Evolutionary conservation across 2,329 filamentous ascomycete genomes (phyloP), one percentile per base, ranked within the genome.

Genomic region (Coccinonectria pachysandricola): DNA sequence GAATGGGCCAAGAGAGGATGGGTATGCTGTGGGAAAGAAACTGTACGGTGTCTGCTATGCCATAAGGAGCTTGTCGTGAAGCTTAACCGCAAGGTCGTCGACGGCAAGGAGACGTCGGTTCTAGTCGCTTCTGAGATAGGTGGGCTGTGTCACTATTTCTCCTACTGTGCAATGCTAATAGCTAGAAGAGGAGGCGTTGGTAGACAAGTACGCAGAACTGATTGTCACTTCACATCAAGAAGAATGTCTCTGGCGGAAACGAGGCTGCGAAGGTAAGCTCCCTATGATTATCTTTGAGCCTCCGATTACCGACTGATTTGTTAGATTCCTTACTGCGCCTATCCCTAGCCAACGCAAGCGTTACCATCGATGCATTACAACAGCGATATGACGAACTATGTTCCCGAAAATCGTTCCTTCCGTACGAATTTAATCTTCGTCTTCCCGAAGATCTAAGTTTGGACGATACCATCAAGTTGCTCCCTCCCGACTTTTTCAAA

Each of bases 1-100:
- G 80, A 86, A 52, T 98, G 91, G 91, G 87, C 87, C 1, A 94
- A 88, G 61, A 65, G 82, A 32, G 88, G 88, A 1, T 98, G 91
- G 88, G 67, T 79, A 4, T 95, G 88, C 45, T 75, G 80, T 23
- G 79, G 79, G 42, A 75, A 76, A 38, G 86, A 93, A 54, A 81
- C 81, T 4, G 84, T 96, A 10, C 74, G 76, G 11, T 98, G 91
- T 51, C 77, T 80, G 20, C 74, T 87, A 3, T 98, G 91, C 48
- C 79, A 79, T 48, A 79, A 80, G 44, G 82, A 92, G 43, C 65
- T 95, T 20, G 71, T 91, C 4, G 81, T 96, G 27, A 85, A 82
- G 56, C 61, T 93, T 17, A 77, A 71, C 43, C 65, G 66, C 28
- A 72, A 68, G 44, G 65, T 67, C 30, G 57, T 64, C 4, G 65